Base-by-base conservation (phyloP, 139 green algal genomes). In the Diplosphaera chodatii region DNA sequence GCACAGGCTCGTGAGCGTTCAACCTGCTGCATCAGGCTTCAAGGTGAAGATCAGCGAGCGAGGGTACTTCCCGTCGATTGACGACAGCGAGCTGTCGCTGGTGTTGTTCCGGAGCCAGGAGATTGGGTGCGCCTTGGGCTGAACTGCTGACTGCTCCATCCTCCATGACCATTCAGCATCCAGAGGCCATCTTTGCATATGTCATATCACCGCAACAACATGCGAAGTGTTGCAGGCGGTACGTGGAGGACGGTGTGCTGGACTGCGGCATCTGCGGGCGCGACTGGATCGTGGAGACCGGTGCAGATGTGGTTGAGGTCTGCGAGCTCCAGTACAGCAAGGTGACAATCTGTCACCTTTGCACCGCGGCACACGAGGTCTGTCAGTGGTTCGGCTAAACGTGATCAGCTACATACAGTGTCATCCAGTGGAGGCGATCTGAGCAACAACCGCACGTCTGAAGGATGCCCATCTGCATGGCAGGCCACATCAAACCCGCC, bases 311-410 rank as follows among this genome's bases (percentile, higher is more conserved):
- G 31, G 69, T 83, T 31, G 78, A 83, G 66, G 77, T 84, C 33
- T 84, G 78, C 41, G 74, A 84, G 72, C 70, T 84, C 22, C 23
- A 30, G 32, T 86, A 82, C 69, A 74, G 40, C 33, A 86, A 85
- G 67, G n/a, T n/a, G n/a, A n/a, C n/a, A n/a, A n/a, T n/a, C n/a
- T n/a, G n/a, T n/a, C n/a, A n/a, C n/a, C n/a, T n/a, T n/a, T n/a
- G n/a, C n/a, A n/a, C n/a, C n/a, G n/a, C n/a, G n/a, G n/a, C n/a
- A n/a, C n/a, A n/a, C n/a, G n/a, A n/a, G n/a, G n/a, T n/a, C n/a
- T n/a, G n/a, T n/a, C n/a, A n/a, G n/a, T n/a, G n/a, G n/a, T n/a
- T n/a, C n/a, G n/a, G n/a, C n/a, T n/a, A n/a, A n/a, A n/a, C n/a
- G n/a, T n/a, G n/a, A n/a, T n/a, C n/a, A n/a, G n/a, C n/a, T n/a